These are phyloP conservation scores for Oropetium thomaeum DNA, from an alignment of 176 grass and related monocot species.

Conservation along the genomic window DNA sequence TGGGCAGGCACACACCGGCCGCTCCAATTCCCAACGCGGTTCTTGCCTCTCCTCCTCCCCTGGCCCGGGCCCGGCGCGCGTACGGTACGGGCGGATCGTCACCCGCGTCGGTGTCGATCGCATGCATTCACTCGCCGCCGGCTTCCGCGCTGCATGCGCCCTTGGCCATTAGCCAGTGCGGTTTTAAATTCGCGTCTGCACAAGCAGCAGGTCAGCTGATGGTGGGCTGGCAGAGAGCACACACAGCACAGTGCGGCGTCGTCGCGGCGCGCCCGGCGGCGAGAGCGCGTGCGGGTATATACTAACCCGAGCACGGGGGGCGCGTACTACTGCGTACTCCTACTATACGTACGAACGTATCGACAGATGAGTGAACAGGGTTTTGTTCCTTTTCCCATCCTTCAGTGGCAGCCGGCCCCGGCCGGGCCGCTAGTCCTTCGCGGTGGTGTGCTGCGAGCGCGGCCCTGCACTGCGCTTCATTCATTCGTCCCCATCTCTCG, in stretches of 20 bases:
- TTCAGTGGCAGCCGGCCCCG: too few species aligned
- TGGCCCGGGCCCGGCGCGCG: too few species aligned
- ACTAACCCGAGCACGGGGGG: too few species aligned
- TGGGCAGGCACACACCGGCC: constrained; percentile 18
- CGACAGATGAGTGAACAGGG: too few species aligned
- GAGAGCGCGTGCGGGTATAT: too few species aligned
- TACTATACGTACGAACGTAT: too few species aligned
- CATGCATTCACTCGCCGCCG: constrained; percentile 10
- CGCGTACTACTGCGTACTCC: too few species aligned
- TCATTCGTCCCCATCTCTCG: not conserved
- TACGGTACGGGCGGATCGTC: not conserved
- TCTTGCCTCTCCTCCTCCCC: too few species aligned
- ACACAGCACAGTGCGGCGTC: not conserved
- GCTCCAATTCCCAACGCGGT: constrained; percentile 38
- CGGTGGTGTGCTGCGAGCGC: not conserved
- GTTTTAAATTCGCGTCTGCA: not conserved
- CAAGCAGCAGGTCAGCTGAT: not conserved
- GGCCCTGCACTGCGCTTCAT: not conserved
- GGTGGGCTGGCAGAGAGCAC: too few species aligned
- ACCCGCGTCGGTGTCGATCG: not conserved
- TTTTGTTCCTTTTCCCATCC: too few species aligned
- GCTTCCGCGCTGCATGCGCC: not conserved
- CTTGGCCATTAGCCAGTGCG: not conserved
- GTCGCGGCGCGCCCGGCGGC: too few species aligned
- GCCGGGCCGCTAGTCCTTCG: too few species aligned